These are phyloP conservation scores for Hypseocharis bilobata DNA, from an alignment of 441 rosid genomes.

Conservation along the genomic window DNA sequence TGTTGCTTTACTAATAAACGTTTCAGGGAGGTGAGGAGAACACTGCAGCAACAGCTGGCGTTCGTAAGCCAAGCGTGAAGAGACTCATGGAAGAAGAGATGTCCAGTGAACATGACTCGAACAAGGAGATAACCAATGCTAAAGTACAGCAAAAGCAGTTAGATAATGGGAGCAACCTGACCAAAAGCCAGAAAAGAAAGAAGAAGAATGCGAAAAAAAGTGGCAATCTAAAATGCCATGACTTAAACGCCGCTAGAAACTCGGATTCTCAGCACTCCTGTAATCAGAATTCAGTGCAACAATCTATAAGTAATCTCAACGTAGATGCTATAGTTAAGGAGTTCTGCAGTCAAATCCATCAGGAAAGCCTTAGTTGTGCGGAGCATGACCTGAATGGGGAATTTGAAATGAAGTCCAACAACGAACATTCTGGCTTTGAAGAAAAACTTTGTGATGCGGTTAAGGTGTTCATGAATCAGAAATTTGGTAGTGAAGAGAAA, in stretches of 20 bases:
- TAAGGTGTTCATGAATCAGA: constrained; percentile 55
- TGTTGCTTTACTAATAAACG: constrained; percentile 15
- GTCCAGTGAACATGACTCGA: constrained; percentile 38
- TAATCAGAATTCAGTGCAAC: constrained; percentile 26
- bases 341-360: constrained; percentile 49
- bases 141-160: constrained; percentile 37
- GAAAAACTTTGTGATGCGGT: constrained; percentile 64
- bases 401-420: constrained; percentile 25
- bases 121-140: constrained; percentile 32
- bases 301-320: constrained; percentile 34
- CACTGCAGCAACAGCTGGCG: constrained; percentile 12
- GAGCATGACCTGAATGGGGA: constrained; percentile 33
- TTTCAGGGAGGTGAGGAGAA: constrained; percentile 37
- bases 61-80: constrained; percentile 66
- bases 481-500: constrained; percentile 43
- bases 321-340: constrained; percentile 57
- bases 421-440: constrained; percentile 39
- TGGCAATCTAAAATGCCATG: constrained; percentile 34
- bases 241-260: constrained; percentile 32
- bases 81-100: constrained; percentile 87
- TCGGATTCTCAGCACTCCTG: constrained; percentile 29
- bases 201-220: constrained; percentile 48
- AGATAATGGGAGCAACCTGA: constrained; percentile 38
- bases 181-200: constrained; percentile 44
- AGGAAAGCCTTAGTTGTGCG: constrained; percentile 34